These are phyloP conservation scores for Geranium brycei DNA, from an alignment of 345 rosid genomes.

Conservation along the genomic window DNA sequence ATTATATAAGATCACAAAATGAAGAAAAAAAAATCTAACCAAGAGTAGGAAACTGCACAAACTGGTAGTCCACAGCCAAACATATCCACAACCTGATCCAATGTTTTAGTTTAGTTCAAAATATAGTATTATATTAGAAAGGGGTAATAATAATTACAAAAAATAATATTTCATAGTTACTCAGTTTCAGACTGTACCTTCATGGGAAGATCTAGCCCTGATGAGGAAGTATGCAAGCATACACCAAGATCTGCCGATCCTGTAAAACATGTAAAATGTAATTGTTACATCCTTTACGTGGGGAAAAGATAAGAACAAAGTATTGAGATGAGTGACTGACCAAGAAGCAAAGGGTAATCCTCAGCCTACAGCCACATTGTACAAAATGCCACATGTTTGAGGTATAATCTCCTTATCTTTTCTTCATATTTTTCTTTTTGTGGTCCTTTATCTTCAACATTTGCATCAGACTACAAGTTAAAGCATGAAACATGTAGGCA, in stretches of 20 bases:
- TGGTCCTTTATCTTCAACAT: conserved; percentile 77
- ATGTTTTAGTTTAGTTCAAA: not conserved
- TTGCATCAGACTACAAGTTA: conserved; percentile 4
- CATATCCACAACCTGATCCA: conserved; percentile 85
- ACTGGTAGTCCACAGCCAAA: conserved; percentile 96
- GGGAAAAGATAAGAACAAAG: not conserved
- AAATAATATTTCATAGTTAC: not conserved
- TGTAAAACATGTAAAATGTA: conserved; percentile 11
- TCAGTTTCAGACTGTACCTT: conserved; percentile 28
- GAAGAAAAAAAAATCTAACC: conserved; percentile 25
- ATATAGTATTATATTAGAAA: not conserved
- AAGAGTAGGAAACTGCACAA: conserved; percentile 89
- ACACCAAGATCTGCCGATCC: conserved; percentile 93
- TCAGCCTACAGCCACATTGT: conserved; percentile 96
- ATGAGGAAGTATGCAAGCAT: conserved; percentile 93
- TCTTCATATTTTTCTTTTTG: conserved; percentile 78
- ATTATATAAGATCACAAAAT: not conserved
- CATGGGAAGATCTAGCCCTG: conserved; percentile 97
- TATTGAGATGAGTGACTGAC: conserved; percentile 15
- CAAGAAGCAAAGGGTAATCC: conserved; percentile 88
- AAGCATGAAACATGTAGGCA: not conserved
- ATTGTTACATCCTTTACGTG: not conserved
- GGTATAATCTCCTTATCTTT: conserved; percentile 62
- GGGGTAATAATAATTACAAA: too few species aligned
- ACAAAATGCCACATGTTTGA: conserved; percentile 80